A percentile compares a stretch with the other conserved stretches of the same genome.
Conservation (phyloP, 2,329 filamentous ascomycete genomes). For the Aphanocladium album region DNA sequence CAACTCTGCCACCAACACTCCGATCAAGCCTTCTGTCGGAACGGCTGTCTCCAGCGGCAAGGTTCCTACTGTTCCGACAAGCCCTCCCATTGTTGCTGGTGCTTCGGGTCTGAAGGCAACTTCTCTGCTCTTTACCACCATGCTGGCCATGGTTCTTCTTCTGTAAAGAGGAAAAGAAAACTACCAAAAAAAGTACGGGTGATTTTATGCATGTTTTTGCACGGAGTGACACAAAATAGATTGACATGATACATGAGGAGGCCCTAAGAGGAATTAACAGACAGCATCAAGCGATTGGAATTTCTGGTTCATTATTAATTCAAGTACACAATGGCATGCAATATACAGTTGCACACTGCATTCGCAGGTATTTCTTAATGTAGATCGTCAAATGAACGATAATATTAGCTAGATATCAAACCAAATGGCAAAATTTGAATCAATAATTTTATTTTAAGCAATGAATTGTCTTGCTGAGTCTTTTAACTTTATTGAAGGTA, state of each 20-base stretch:
- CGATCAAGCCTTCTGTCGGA: no score
- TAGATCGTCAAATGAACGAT: neutral
- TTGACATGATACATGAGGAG: neutral
- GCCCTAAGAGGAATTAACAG: neutral
- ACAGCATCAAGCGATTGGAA: conserved; percentile 2
- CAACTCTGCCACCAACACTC: neutral
- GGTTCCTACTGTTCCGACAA: neutral
- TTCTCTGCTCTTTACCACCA: conserved; percentile 1
- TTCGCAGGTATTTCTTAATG: neutral
- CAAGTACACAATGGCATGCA: neutral
- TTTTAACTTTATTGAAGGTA: no score
- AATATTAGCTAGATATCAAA: neutral
- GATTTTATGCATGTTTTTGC: neutral
- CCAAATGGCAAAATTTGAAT: neutral
- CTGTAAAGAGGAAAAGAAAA: neutral
- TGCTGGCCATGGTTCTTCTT: conserved; percentile 12
- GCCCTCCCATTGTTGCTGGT: neutral
- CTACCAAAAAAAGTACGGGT: neutral
- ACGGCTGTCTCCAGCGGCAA: neutral
- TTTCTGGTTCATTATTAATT: neutral
- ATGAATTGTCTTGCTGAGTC: no score
- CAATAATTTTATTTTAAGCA: no score
- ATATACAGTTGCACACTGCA: neutral
- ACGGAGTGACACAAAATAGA: neutral
- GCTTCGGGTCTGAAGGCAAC: conserved; percentile 1